Conservation (phyloP, 106 monocot species). For the Allium cepa region DNA sequence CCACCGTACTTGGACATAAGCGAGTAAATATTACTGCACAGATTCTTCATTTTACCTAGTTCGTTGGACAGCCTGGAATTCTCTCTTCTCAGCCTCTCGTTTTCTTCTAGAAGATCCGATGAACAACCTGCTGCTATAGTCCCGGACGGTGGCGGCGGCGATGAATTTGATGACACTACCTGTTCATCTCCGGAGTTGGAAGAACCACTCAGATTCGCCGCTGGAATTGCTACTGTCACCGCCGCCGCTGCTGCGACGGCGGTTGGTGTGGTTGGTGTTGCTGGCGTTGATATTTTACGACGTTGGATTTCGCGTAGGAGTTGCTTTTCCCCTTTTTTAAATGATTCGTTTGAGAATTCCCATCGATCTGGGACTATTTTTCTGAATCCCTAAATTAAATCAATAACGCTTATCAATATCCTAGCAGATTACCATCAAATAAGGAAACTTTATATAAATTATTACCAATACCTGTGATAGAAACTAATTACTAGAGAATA, state of each 20-base stretch:
- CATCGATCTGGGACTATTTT: slow-evolving; percentile 84
- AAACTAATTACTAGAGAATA: too few relatives aligned
- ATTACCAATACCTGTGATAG: not conserved
- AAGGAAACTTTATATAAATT: not conserved
- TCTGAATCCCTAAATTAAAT: slow-evolving; percentile 55
- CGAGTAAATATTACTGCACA: slow-evolving; percentile 44
- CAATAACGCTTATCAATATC: not conserved
- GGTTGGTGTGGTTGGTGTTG: not conserved
- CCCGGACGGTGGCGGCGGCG: slow-evolving; percentile 13
- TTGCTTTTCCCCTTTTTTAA: slow-evolving; percentile 52
- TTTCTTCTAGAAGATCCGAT: slow-evolving; percentile 45
- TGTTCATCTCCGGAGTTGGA: slow-evolving; percentile 36
- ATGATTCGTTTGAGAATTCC: slow-evolving; percentile 87
- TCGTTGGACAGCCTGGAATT: slow-evolving; percentile 45
- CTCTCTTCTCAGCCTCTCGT: slow-evolving; percentile 54
- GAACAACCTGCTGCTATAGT: slow-evolving; percentile 3
- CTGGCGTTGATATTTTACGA: slow-evolving; percentile 31
- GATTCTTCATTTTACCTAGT: slow-evolving; percentile 42
- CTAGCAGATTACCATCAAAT: not conserved
- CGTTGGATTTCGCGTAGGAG: slow-evolving; percentile 78
- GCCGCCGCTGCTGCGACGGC: not conserved
- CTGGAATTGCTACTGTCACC: slow-evolving; percentile 3
- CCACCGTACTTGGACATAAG: slow-evolving; percentile 47
- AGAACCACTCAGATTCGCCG: slow-evolving; percentile 1
- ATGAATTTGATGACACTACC: slow-evolving; percentile 32